Percentiles rank a stretch among this genome's conserved stretches.
Conservation (phyloP, 495 filamentous ascomycete genomes). For the Aspergillus funiculosus region DNA sequence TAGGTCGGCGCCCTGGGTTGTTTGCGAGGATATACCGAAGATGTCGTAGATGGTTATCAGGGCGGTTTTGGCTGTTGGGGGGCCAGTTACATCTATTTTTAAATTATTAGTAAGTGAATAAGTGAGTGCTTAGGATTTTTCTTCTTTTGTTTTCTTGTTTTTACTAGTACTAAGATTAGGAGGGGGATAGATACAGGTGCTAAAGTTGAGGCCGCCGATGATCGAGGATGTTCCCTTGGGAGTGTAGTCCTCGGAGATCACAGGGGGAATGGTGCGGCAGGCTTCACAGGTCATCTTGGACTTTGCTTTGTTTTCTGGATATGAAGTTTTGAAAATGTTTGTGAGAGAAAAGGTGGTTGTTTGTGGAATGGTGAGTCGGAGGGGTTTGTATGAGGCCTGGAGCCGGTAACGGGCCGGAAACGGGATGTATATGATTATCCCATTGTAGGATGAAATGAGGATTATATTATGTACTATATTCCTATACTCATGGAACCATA, state of each 20-base stretch:
- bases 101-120: background rate
- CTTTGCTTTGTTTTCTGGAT: background rate
- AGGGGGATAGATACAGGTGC: slow-evolving; percentile 52
- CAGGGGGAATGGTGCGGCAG: slow-evolving; percentile 68
- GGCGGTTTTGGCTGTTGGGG: slow-evolving; percentile 27
- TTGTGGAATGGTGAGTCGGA: too few species aligned
- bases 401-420: too few species aligned
- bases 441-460: too few species aligned
- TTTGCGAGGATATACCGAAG: slow-evolving; percentile 48
- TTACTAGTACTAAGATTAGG: background rate
- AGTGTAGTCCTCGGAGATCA: slow-evolving; percentile 54
- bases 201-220: slow-evolving; percentile 49
- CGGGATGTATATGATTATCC: too few species aligned
- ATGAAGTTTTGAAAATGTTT: too few species aligned
- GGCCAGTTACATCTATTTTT: slow-evolving; percentile 42
- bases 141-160: background rate
- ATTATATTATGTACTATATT: too few species aligned
- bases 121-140: too few species aligned
- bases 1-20: slow-evolving; percentile 51
- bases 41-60: slow-evolving; percentile 51
- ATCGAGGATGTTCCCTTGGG: slow-evolving; percentile 61
- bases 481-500: too few species aligned
- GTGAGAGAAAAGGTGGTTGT: background rate
- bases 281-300: slow-evolving; percentile 46
- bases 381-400: too few species aligned